Percentiles rank a stretch among this genome's conserved stretches.
Conservation (phyloP, 495 filamentous ascomycete genomes). For the Penicillium coffeae region DNA sequence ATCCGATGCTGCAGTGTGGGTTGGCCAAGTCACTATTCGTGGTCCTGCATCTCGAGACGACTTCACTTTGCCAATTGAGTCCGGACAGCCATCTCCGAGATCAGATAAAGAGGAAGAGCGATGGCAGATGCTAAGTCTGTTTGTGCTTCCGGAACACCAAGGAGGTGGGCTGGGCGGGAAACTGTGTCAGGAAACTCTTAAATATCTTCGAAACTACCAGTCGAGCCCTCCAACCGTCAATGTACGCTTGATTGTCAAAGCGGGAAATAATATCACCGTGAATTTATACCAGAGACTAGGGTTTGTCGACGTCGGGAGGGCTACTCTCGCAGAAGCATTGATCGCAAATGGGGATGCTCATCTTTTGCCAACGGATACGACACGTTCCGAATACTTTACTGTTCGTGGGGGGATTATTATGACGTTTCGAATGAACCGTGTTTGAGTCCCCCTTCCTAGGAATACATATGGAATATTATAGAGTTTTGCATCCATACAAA, state of each 20-base stretch:
- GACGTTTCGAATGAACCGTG: not conserved
- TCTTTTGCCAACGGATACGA: constrained; percentile 27
- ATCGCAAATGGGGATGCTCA: constrained; percentile 31
- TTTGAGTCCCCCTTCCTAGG: no score
- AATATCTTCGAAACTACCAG: constrained; percentile 19
- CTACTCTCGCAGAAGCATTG: constrained; percentile 31
- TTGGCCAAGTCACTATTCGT: constrained; percentile 32
- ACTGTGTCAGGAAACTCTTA: constrained; percentile 27
- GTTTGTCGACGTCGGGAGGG: constrained; percentile 22
- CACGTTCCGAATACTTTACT: constrained; percentile 16
- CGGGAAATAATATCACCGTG: constrained; percentile 24
- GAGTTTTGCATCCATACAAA: no score
- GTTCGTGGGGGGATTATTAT: constrained; percentile 20
- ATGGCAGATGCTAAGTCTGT: constrained; percentile 39
- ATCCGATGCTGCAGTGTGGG: constrained; percentile 19
- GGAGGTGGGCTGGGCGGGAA: constrained; percentile 30
- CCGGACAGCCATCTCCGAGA: constrained; percentile 10
- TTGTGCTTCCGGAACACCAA: constrained; percentile 26
- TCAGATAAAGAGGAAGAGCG: constrained; percentile 21
- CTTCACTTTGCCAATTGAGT: constrained; percentile 20
- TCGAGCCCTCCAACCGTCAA: constrained; percentile 8
- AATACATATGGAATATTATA: no score
- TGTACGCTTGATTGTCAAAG: constrained; percentile 31
- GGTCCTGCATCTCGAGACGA: constrained; percentile 19
- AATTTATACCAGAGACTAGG: constrained; percentile 29